Base-by-base conservation (phyloP, 176 grass and related monocot genomes). In the Thinopyrum elongatum region DNA sequence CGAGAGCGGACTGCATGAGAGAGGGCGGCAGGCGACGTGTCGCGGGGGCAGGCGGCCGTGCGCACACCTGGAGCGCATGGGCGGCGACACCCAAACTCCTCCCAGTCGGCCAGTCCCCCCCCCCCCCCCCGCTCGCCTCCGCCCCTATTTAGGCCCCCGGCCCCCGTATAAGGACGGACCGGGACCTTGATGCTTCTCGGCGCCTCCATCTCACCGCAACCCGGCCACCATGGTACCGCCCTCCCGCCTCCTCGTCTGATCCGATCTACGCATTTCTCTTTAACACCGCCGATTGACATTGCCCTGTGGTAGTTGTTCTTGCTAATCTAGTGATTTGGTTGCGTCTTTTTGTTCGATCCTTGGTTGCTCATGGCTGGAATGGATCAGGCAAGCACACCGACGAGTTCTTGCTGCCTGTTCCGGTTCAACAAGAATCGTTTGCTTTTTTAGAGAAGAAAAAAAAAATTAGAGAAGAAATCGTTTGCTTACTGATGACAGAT, bases 1-100 rank as follows among this genome's bases (percentile, higher is more conserved):
- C 16, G 49, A 53, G 49, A 51, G 16, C 46, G 46, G 46, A 1
- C 46, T 47, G 46, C 46, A 89, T 81, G 88, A 12, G 46, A 44
- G 66, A 47, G 26, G 47, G 36, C 38, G 28, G 65, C 84, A 74
- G 84, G 74, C 74, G 7, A 90, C 89, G 89, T 90, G 89, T 90
- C 84, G 66, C 14, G 25, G 84, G 7, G 26, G 26, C 51, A 83
- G 58, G 46, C 74, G 21, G 57, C 44, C 72, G 61, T 10, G 44
- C 42, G 4, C 41, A 79, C 89, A 87, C 80, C 66, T 90, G 84
- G 66, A 83, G 84, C 66, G 5, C 74, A 19, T 11, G 42, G 42
- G 66, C 80, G 84, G 74, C 67, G 84, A 80, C 89, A 90, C 89
- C 75, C 23, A 26, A 59, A 2, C 46, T 39, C 27, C 53, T 22